Evolutionary conservation across 495 filamentous ascomycete genomes (phyloP).

Genomic region (Lentithecium fluviatile): DNA sequence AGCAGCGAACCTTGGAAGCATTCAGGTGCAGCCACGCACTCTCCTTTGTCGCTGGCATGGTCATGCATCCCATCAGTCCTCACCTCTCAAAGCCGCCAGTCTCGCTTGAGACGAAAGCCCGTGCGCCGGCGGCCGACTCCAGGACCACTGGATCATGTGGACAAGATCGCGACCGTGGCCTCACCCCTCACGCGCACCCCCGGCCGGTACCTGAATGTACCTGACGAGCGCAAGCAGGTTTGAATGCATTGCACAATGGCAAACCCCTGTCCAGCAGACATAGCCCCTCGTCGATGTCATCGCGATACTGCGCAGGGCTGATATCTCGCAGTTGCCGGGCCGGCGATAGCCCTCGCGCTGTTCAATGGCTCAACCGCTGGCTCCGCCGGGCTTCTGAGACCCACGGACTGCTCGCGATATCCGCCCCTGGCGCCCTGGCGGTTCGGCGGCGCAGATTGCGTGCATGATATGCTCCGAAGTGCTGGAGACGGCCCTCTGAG

Average conservation of each 20-base stretch:
- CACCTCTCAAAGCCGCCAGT: neutral
- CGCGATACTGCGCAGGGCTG: neutral
- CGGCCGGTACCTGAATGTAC: constrained; percentile 30
- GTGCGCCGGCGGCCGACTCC: constrained; percentile 12
- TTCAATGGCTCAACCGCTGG: no score
- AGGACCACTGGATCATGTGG: no score
- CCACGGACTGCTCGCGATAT: neutral
- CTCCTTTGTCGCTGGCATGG: constrained; percentile 3
- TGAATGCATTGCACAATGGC: constrained; percentile 6
- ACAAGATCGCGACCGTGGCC: neutral
- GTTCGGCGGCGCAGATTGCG: neutral
- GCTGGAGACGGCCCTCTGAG: constrained; percentile 1
- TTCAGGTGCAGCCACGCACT: neutral
- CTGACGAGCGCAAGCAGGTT: constrained; percentile 5
- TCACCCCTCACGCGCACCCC: neutral
- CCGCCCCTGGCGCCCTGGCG: neutral
- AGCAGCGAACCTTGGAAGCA: neutral
- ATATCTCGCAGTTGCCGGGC: neutral
- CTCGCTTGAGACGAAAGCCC: constrained; percentile 9
- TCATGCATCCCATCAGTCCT: neutral
- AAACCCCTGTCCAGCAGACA: neutral
- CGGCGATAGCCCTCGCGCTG: neutral
- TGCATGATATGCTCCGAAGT: constrained; percentile 10
- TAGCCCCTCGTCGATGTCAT: neutral
- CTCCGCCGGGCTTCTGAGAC: no score